Evolutionary conservation across 345 rosid species (phyloP).

Genomic region (Microcos paniculata): DNA sequence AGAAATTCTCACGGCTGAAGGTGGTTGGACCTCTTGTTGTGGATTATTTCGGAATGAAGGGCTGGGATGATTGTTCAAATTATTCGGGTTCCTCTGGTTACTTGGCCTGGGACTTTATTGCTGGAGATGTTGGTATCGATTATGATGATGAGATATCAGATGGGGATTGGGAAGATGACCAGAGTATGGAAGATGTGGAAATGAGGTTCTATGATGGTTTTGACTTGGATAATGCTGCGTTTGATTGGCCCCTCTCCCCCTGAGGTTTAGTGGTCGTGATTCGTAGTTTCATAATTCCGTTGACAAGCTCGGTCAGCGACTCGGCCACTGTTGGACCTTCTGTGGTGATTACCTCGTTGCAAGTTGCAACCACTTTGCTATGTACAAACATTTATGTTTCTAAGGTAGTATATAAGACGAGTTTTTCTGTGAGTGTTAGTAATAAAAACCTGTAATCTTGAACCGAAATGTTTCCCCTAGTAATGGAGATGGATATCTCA

Average conservation of each 20-base stretch:
- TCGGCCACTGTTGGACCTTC: background rate
- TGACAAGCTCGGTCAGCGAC: constrained; percentile 8
- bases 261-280: background rate
- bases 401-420: background rate
- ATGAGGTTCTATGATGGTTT: constrained; percentile 28
- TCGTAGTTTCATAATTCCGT: background rate
- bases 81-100: constrained; percentile 31
- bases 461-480: constrained; percentile 1
- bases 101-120: constrained; percentile 30
- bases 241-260: constrained; percentile 31
- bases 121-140: constrained; percentile 17
- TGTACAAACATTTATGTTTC: constrained; percentile 6
- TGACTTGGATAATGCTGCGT: constrained; percentile 21
- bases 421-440: constrained; percentile 4
- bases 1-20: constrained; percentile 24
- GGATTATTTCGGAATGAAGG: constrained; percentile 24
- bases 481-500: background rate
- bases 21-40: constrained; percentile 28
- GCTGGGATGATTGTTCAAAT: constrained; percentile 30
- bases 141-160: constrained; percentile 23
- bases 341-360: background rate
- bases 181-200: constrained; percentile 28
- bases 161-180: constrained; percentile 24
- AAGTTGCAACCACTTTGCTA: background rate
- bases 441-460: constrained; percentile 10